Base-by-base conservation (phyloP, 345 rosid species). In the Ricinus communis region DNA sequence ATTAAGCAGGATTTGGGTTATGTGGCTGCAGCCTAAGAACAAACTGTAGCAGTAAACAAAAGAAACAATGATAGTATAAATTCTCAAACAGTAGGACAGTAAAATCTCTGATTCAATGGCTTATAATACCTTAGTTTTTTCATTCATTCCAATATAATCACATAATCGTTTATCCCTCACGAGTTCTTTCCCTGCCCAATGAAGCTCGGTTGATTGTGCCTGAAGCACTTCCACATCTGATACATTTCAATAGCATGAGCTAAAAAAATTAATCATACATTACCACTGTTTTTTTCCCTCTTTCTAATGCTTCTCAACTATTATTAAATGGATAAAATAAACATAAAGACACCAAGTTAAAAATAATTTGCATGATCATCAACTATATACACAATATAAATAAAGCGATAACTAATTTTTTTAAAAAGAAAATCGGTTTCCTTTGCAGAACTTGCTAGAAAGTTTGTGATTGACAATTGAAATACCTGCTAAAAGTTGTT, bases 101-200 rank as follows among this genome's bases (percentile, higher is more conserved):
- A 19, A 43, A 43, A n/a, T 6, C 33, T 22, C 22, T 14, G 16
- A 63, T 6, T 43, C n/a, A 1, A 24, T 33, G 63, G 63, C 43
- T 57, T 31, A 57, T 36, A 27, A 33, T 63, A 74, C 77, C 77
- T 67, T 74, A 28, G 77, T 74, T 74, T 67, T 67, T 14, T 59
- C 67, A 69, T 74, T 74, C 27, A 47, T 74, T n/a, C 72, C 72
- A 59, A 59, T 67, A 36, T 60, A 51, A 25, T 67, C 61, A 25
- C 77, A 74, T 38, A 74, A 74, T 41, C 19, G 53, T 69, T 60
- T 67, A 43, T 38, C 68, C 68, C 67, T 74, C 52, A 25, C 19
- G 38, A 74, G 62, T 15, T 68, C 49, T 57, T 73, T 73, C 65
- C 71, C 65, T 51, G 71, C 66, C 71, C 71, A 74, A 19, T 36